Base-by-base conservation (phyloP, 1,139 yeast genomes). In the Geotrichum fermentans region DNA sequence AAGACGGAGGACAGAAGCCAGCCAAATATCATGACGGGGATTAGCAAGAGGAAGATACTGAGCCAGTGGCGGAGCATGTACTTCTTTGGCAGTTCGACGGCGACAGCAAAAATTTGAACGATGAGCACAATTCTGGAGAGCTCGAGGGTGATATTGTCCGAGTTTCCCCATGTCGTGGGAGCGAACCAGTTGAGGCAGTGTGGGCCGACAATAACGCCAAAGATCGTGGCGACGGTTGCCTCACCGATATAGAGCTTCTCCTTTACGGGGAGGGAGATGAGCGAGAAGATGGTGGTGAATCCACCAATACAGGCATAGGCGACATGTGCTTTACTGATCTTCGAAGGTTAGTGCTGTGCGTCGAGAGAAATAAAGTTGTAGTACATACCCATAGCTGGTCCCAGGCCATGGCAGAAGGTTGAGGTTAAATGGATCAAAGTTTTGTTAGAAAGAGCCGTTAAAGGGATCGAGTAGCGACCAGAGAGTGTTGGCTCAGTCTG, bases 51-150 rank as follows among this genome's bases (percentile, higher is more conserved):
- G 14, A 82, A 69, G 26, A 92, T 94, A 1, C 96, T 84, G 14
- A 80, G 58, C 95, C 96, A 88, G 65, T 92, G 98, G 59, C 80
- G 83, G 59, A 82, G 74, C 92, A 92, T 86, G 67, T 92, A 92
- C 65, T 88, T 88, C 57, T 87, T 81, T 17, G 98, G 98, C 67
- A 92, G 73, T 68, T 92, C 97, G 36, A 92, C 97, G 1, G 98
- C 96, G 41, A 90, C 97, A 11, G 97, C 97, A 60, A 92, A 95
- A 61, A 92, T 92, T 70, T 92, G 97, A 49, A 92, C 80, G 65
- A 95, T 86, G 59, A 92, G 71, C 11, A 90, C 95, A 21, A 92
- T 80, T 54, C 98, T 77, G 55, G 95, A 83, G 24, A 92, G 75
- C 64, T 92, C 98, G 56, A 92, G 71, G 0, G 98, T 92, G 56